Evolutionary conservation across 306 rosid genomes (phyloP), one percentile per base, ranked within the genome.

Genomic region (Castanea mollissima): DNA sequence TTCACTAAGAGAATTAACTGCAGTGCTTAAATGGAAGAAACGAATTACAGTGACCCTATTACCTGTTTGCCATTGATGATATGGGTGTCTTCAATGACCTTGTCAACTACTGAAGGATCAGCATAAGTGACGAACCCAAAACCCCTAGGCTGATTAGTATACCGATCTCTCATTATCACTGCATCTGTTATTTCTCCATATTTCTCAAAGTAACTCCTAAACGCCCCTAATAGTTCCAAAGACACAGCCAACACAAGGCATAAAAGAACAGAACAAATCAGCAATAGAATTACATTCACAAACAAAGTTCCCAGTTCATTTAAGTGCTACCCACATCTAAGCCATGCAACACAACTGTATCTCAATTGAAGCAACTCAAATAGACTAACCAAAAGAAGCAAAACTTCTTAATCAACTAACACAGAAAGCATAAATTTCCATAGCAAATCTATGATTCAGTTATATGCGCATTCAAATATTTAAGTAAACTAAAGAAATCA

Each of bases 141-240:
- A 25, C 95, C 95, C 62, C 95, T 82, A 1, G 95, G 95, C 56
- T 88, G 89, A 31, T 91, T 91, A 0, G 92, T 81, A 78, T 87
- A 83, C 31, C 95, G 87, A 59, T 91, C 95, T 31, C 89, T 91
- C 95, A 91, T 91, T 71, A 91, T 91, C 35, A 91, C 95, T 6
- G 92, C 86, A 75, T 91, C 95, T 46, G 89, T 90, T 64, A 91
- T 85, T 83, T 91, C 92, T 65, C 95, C 95, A 80, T 91, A 91
- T 5, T 82, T 85, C 56, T 92, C 95, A 72, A 91, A 91, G 76
- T 91, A 90, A 84, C 85, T 89, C 46, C 83, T 79, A 83, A 91
- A 91, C 23, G 86, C 83, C 38, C 87, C 95, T 91, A 19, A 35
- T 68, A 35, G 51, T 68, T 68, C 21, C 52, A 68, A 34, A 29